Percentiles rank a stretch among this genome's conserved stretches.
phyloP scores from a whole-genome alignment of 2,329 filamentous ascomycete genomes.

The Fusarium sp. region DNA sequence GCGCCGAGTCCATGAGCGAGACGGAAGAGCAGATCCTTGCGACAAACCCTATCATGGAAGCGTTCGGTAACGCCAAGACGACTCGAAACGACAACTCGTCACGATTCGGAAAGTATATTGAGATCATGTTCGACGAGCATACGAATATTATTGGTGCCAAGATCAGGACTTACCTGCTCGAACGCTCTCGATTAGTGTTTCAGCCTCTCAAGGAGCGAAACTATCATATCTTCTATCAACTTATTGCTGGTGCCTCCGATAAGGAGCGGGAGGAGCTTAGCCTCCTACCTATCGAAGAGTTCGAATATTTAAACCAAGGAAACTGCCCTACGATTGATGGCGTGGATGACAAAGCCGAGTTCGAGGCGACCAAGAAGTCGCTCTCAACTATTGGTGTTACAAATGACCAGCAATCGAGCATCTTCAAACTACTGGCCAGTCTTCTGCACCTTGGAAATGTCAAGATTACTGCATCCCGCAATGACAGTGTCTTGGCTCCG shows the following conservation, averaged over 20 bases:
- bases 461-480: slow-evolving; percentile 91
- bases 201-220: slow-evolving; percentile 98
- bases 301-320: slow-evolving; percentile 96
- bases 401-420: slow-evolving; percentile 79
- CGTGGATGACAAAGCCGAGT: slow-evolving; percentile 95
- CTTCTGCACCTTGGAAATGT: slow-evolving; percentile 95
- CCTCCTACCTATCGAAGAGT: slow-evolving; percentile 87
- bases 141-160: slow-evolving; percentile 98
- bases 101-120: slow-evolving; percentile 98
- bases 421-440: slow-evolving; percentile 91
- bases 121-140: slow-evolving; percentile 97
- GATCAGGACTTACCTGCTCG: slow-evolving; percentile 94
- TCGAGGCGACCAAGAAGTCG: slow-evolving; percentile 87
- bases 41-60: slow-evolving; percentile 99
- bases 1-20: slow-evolving; percentile 89
- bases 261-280: slow-evolving; percentile 83
- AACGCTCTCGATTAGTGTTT: slow-evolving; percentile 95
- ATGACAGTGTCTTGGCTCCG: slow-evolving; percentile 84
- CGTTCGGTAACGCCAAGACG: slow-evolving; percentile 99
- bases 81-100: slow-evolving; percentile 99
- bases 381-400: slow-evolving; percentile 89
- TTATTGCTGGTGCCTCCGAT: slow-evolving; percentile 91
- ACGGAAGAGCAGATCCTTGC: slow-evolving; percentile 98
- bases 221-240: slow-evolving; percentile 99
- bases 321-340: slow-evolving; percentile 91